These are phyloP conservation scores for Phytophthora boehmeriae DNA, from an alignment of 352 stramenopile species.

Conservation along the genomic window DNA sequence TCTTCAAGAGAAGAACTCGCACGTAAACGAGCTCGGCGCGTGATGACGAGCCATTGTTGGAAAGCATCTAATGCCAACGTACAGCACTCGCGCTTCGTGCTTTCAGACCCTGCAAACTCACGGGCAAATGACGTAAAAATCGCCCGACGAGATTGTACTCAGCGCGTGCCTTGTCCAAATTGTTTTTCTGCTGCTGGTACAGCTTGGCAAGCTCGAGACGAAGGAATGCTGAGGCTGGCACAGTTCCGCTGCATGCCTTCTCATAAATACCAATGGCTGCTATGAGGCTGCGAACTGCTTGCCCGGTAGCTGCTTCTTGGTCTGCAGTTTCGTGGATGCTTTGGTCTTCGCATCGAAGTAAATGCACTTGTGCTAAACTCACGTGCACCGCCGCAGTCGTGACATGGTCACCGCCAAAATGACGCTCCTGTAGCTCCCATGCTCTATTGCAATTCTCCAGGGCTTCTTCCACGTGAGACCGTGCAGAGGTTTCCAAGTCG, in stretches of 20 bases:
- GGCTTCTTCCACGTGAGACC: conserved; percentile 58
- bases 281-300: conserved; percentile 51
- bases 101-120: conserved; percentile 57
- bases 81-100: conserved; percentile 65
- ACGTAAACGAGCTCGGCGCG: not conserved
- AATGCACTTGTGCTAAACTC: conserved; percentile 60
- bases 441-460: conserved; percentile 72
- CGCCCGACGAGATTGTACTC: conserved; percentile 46
- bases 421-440: conserved; percentile 61
- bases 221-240: conserved; percentile 65
- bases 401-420: conserved; percentile 56
- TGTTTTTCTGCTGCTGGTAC: conserved; percentile 37
- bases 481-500: conserved; percentile 25
- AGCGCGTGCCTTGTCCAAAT: conserved; percentile 14
- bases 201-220: conserved; percentile 65
- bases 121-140: conserved; percentile 69
- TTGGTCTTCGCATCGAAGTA: conserved; percentile 26
- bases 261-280: conserved; percentile 66
- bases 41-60: conserved; percentile 46
- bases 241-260: conserved; percentile 50
- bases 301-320: conserved; percentile 34
- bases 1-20: conserved; percentile 37
- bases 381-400: conserved; percentile 58
- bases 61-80: conserved; percentile 63
- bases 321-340: conserved; percentile 3